phyloP scores from a whole-genome alignment of 768 basidiomycete species.

The Trametes maxima region DNA sequence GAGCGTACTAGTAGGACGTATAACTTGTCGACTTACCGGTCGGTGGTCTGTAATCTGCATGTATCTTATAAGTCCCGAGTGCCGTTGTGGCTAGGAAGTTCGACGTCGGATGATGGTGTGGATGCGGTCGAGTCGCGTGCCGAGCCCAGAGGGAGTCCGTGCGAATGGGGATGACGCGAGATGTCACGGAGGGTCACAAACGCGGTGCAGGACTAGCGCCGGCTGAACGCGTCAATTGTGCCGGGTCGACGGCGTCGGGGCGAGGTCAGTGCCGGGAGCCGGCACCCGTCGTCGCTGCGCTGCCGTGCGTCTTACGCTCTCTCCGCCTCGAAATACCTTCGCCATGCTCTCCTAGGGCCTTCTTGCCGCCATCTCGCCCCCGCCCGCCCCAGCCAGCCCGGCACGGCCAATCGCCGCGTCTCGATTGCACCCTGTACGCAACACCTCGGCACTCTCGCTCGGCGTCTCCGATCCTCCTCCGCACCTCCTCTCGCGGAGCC shows the following conservation, averaged over 20 bases:
- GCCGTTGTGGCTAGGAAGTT: too few relatives aligned
- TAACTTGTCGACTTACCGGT: neutral
- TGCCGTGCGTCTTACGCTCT: constrained; percentile 2
- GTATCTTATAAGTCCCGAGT: too few relatives aligned
- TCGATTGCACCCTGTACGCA: neutral
- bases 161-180: neutral
- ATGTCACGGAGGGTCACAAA: constrained; percentile 1
- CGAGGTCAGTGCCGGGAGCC: neutral
- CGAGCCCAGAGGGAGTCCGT: neutral
- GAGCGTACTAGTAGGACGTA: neutral
- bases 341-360: neutral
- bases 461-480: neutral
- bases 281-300: neutral
- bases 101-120: too few relatives aligned
- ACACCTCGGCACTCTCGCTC: neutral
- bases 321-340: neutral
- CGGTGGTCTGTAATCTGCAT: too few relatives aligned
- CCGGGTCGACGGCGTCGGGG: neutral
- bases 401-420: neutral
- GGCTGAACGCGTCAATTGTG: constrained; percentile 4
- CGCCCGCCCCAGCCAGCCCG: neutral
- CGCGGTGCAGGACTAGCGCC: neutral
- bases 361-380: neutral
- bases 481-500: neutral
- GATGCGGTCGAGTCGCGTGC: neutral